Evolutionary conservation across 371 early-diverging fungal species (phyloP).

Genomic region (Actinomortierella ambigua): DNA sequence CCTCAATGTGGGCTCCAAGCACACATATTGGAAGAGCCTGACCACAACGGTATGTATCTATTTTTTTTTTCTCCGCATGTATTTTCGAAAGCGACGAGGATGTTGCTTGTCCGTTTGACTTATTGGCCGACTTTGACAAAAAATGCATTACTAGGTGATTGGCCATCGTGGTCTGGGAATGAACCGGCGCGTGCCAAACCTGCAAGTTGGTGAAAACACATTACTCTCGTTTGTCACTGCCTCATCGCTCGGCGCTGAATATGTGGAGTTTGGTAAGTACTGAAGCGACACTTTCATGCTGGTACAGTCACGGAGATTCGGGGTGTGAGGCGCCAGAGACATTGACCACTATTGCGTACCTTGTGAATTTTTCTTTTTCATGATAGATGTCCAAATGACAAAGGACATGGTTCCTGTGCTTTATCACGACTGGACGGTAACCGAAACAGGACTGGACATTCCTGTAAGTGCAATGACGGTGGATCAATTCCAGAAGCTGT

Average conservation of each 20-base stretch:
- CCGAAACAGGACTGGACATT: slow-evolving; percentile 85
- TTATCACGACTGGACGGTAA: slow-evolving; percentile 94
- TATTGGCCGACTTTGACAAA: no score
- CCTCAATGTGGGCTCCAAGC: slow-evolving; percentile 58
- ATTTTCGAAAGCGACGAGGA: no score
- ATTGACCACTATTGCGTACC: neutral
- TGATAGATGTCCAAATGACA: slow-evolving; percentile 92
- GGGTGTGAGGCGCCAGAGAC: neutral
- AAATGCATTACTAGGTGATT: slow-evolving; percentile 72
- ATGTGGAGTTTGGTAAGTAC: slow-evolving; percentile 88
- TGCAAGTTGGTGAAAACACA: slow-evolving; percentile 95
- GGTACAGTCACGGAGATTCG: neutral
- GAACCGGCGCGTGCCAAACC: slow-evolving; percentile 64
- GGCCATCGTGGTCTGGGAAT: slow-evolving; percentile 98
- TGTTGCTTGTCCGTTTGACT: no score
- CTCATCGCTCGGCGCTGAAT: slow-evolving; percentile 85
- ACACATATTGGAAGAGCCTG: slow-evolving; percentile 69
- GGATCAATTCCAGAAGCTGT: slow-evolving; percentile 73
- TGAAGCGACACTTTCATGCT: neutral
- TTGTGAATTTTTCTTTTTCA: neutral
- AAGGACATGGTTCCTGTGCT: slow-evolving; percentile 91
- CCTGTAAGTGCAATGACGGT: slow-evolving; percentile 76
- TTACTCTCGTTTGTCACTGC: slow-evolving; percentile 90
- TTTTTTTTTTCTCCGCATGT: neutral
- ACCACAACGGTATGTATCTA: slow-evolving; percentile 56